A percentile compares a stretch with the other conserved stretches of the same genome.
phyloP scores from a whole-genome alignment of 2,329 filamentous ascomycete species.

The Pezizomycotina sp. region DNA sequence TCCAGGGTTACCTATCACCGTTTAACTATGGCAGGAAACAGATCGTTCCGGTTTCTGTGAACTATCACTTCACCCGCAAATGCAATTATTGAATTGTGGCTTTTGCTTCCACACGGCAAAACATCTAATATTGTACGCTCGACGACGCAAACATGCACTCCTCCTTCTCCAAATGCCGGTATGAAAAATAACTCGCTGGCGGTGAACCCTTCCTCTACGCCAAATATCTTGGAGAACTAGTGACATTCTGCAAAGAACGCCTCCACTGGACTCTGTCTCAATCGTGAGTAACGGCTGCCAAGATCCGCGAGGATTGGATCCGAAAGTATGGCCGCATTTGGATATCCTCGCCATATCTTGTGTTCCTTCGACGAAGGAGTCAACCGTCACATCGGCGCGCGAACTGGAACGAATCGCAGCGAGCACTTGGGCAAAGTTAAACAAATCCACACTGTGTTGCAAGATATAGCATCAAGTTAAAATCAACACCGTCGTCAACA shows the following conservation, averaged over 20 bases:
- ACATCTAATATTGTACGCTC: slow-evolving; percentile 31
- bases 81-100: slow-evolving; percentile 37
- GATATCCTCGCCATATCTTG: slow-evolving; percentile 40
- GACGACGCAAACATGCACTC: slow-evolving; percentile 33
- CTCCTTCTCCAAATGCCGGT: slow-evolving; percentile 34
- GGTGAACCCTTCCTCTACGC: slow-evolving; percentile 40
- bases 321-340: slow-evolving; percentile 31
- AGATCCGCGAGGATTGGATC: slow-evolving; percentile 33
- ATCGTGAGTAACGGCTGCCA: slow-evolving; percentile 40
- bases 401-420: slow-evolving; percentile 35
- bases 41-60: slow-evolving; percentile 32
- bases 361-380: slow-evolving; percentile 36
- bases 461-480: slow-evolving; percentile 38
- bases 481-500: slow-evolving; percentile 40
- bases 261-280: slow-evolving; percentile 37
- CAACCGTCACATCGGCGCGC: slow-evolving; percentile 37
- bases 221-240: slow-evolving; percentile 31
- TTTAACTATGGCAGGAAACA: too few relatives aligned
- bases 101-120: slow-evolving; percentile 43
- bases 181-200: slow-evolving; percentile 40
- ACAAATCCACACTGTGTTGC: slow-evolving; percentile 34
- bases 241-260: slow-evolving; percentile 35
- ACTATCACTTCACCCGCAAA: slow-evolving; percentile 34
- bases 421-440: slow-evolving; percentile 32
- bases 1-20: too few relatives aligned